These are phyloP conservation scores for Tetramitus jugosus DNA, from an alignment of 208 protist species.

Conservation along the genomic window DNA sequence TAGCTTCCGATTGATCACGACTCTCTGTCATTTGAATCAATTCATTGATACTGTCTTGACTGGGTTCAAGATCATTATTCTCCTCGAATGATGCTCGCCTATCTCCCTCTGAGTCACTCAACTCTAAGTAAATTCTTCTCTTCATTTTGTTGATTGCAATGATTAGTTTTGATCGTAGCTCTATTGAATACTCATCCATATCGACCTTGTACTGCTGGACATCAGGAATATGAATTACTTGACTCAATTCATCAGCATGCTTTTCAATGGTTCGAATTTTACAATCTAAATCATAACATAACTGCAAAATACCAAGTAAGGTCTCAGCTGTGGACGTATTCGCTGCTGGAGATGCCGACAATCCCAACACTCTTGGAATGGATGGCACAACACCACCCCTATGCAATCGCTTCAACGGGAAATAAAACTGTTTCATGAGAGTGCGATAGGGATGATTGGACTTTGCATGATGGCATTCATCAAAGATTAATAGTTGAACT, in stretches of 20 bases:
- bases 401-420: background rate
- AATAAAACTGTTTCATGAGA: conserved; percentile 6
- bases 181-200: conserved; percentile 4
- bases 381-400: no score
- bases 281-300: conserved; percentile 9
- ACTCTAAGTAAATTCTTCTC: background rate
- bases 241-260: background rate
- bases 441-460: background rate
- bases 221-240: background rate
- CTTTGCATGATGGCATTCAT: conserved; percentile 18
- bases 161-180: no score
- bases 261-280: background rate
- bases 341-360: background rate
- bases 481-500: conserved; percentile 7
- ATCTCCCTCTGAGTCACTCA: background rate
- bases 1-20: no score
- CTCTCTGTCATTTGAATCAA: no score
- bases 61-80: no score
- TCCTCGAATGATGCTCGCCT: no score
- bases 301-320: background rate
- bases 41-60: no score
- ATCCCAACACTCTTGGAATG: background rate
- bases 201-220: background rate
- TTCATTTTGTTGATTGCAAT: background rate
- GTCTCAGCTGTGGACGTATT: background rate